Base-by-base conservation (phyloP, 2,329 filamentous ascomycete species). In the Pseudocercospora fuligena region DNA sequence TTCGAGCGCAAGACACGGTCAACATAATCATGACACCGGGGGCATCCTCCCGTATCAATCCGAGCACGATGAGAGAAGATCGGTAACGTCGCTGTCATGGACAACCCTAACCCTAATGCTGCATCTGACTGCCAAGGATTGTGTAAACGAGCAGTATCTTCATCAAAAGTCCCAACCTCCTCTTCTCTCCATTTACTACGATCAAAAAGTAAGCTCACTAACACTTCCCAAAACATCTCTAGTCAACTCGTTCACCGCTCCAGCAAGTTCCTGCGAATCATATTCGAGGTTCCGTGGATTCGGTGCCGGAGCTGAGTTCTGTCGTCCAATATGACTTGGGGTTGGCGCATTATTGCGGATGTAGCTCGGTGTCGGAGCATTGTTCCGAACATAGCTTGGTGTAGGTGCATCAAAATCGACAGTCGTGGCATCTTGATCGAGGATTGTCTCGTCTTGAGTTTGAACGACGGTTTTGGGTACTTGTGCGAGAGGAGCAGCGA, bases 181-280 rank as follows among this genome's bases (percentile, higher is more conserved):
- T 19, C 40, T 14, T 33, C 36, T n/a, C 36, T 40, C 5, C 36
- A 6, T 14, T 6, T 19, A 4, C 6, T 16, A 11, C n/a, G 2
- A 9, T 56, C 51, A 56, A 33, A 56, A 56, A 11, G 51, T 56
- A 16, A 56, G 51, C 27, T 56, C 51, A 56, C 51, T 57, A 16
- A 54, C 63, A 65, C 43, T 54, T 9, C 61, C 61, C n/a, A 64
- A 49, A 43, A 67, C 51, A 62, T 67, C 53, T 21, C 49, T 54
- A 12, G 58, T 54, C 36, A 67, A n/a, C 5, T 51, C 53, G 12
- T 61, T 61, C 58, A 67, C 57, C 21, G 61, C 63, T 11, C 61
- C 56, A 11, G 40, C 43, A 58, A 64, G 43, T 23, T 67, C 61
- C 25, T 61, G 61, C 19, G 65, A 59, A 53, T 67, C 61, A 19